Percentiles rank a stretch among this genome's conserved stretches.
These are phyloP conservation scores for Gossypium turneri DNA, from an alignment of 345 rosid species.

Conservation along the genomic window DNA sequence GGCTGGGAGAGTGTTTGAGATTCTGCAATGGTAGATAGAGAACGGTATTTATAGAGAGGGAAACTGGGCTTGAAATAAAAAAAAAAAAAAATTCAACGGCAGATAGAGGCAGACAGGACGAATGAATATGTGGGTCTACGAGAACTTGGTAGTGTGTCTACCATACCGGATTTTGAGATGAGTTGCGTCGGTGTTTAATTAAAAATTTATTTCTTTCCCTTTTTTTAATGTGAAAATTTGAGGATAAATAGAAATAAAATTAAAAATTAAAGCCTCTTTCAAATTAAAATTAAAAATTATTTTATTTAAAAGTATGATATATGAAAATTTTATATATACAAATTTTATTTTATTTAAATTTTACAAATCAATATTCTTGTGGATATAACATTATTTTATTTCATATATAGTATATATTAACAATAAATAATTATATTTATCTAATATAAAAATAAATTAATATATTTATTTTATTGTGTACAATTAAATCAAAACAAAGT, in stretches of 20 bases:
- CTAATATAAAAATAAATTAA: too few relatives aligned
- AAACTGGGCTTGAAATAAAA: background rate
- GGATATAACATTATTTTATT: too few relatives aligned
- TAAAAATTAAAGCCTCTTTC: background rate
- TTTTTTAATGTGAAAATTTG: background rate
- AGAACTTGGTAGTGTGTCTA: background rate
- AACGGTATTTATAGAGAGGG: constrained; percentile 22
- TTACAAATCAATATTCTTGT: too few relatives aligned
- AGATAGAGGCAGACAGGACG: background rate
- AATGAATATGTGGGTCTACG: background rate
- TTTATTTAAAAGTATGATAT: too few relatives aligned
- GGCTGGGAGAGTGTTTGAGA: background rate
- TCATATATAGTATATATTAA: too few relatives aligned
- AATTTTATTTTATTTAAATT: too few relatives aligned
- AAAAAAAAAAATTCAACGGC: background rate
- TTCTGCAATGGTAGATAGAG: background rate
- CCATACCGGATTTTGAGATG: background rate
- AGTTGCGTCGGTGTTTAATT: background rate
- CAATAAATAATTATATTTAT: too few relatives aligned
- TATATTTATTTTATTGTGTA: too few relatives aligned
- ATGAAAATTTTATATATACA: too few relatives aligned
- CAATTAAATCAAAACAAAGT: too few relatives aligned
- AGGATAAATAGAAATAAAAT: background rate
- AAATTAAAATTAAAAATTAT: too few relatives aligned
- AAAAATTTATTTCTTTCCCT: background rate